These are phyloP conservation scores for Echria macrotheca DNA, from an alignment of 495 filamentous ascomycete genomes.

Conservation along the genomic window DNA sequence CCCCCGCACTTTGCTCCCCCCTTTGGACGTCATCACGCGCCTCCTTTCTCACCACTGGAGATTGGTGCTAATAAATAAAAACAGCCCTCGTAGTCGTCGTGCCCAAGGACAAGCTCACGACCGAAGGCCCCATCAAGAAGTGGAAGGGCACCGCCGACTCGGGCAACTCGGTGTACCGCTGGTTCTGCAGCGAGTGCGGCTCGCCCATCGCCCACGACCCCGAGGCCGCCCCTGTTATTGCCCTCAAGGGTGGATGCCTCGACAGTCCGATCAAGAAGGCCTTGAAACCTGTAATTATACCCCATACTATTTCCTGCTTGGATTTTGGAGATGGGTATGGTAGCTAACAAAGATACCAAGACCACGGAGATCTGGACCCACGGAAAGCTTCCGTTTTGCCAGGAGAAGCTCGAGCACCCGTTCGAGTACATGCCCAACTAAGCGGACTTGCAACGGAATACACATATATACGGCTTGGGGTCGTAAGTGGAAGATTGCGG, in stretches of 20 bases:
- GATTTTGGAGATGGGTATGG: neutral
- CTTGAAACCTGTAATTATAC: conserved; percentile 53
- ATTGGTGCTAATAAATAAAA: neutral
- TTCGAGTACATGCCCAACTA: conserved; percentile 59
- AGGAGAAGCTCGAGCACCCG: conserved; percentile 55
- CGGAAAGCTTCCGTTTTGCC: conserved; percentile 63
- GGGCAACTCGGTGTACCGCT: conserved; percentile 55
- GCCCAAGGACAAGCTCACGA: conserved; percentile 54
- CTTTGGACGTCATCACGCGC: neutral
- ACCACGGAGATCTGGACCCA: conserved; percentile 66
- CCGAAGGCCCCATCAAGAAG: conserved; percentile 60
- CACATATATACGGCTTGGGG: no score
- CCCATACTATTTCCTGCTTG: neutral
- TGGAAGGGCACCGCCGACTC: conserved; percentile 50
- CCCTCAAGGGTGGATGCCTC: conserved; percentile 61
- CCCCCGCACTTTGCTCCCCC: neutral
- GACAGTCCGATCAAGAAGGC: conserved; percentile 59
- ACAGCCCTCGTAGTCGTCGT: conserved; percentile 61
- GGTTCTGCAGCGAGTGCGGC: conserved; percentile 66
- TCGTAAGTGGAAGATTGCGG: no score
- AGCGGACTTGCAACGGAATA: no score
- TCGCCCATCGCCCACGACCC: conserved; percentile 66
- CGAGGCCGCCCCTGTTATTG: conserved; percentile 61
- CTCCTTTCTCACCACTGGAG: neutral
- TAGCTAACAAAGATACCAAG: conserved; percentile 22